These are phyloP conservation scores for Emergomyces pasteurianus DNA, from an alignment of 2,329 filamentous ascomycete species.

Conservation along the genomic window DNA sequence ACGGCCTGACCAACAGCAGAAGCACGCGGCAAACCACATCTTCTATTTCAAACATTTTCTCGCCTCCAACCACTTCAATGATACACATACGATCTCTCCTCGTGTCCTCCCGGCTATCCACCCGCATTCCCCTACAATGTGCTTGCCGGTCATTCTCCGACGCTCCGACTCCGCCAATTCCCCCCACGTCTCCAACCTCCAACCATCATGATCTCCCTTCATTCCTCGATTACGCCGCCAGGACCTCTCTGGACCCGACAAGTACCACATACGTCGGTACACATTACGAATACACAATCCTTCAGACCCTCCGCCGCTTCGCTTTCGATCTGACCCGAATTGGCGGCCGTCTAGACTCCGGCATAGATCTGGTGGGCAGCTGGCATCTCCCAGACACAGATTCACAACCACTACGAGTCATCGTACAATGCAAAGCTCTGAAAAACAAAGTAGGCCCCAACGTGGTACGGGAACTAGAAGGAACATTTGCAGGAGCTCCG, in stretches of 20 bases:
- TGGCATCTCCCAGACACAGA: slow-evolving; percentile 30
- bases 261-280: slow-evolving; percentile 35
- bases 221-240: slow-evolving; percentile 31
- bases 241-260: slow-evolving; percentile 22
- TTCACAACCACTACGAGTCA: slow-evolving; percentile 26
- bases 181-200: slow-evolving; percentile 23
- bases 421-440: slow-evolving; percentile 37
- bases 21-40: background rate
- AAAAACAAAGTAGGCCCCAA: slow-evolving; percentile 32
- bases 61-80: background rate
- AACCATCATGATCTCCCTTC: slow-evolving; percentile 27
- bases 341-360: slow-evolving; percentile 35
- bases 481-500: slow-evolving; percentile 63
- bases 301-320: slow-evolving; percentile 26
- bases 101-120: background rate
- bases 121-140: slow-evolving; percentile 1
- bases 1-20: background rate
- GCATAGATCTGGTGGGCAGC: slow-evolving; percentile 36
- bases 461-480: slow-evolving; percentile 40
- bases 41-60: background rate
- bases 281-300: slow-evolving; percentile 36
- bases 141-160: slow-evolving; percentile 2
- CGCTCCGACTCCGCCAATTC: slow-evolving; percentile 20
- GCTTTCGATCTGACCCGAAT: slow-evolving; percentile 32
- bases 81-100: background rate